These are phyloP conservation scores for Schizophyllum amplum DNA, from an alignment of 1,284 basidiomycete species.

Conservation along the genomic window DNA sequence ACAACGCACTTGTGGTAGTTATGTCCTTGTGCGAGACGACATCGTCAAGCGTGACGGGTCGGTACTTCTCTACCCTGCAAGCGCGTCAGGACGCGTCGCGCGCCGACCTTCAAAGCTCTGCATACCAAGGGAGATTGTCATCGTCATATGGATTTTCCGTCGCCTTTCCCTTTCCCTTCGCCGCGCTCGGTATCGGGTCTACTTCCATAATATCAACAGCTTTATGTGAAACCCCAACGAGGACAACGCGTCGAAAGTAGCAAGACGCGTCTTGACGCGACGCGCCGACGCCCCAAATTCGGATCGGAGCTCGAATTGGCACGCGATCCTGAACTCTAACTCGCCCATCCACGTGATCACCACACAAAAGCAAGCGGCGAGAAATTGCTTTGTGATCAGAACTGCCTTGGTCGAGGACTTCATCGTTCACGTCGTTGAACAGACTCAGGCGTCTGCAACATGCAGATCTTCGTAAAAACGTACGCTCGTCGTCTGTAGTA, in stretches of 20 bases:
- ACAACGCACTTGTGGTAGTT: slow-evolving; percentile 73
- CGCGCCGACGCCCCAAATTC: slow-evolving; percentile 2
- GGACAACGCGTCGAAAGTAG: slow-evolving; percentile 5
- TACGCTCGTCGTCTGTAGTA: slow-evolving; percentile 25
- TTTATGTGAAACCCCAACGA: background rate
- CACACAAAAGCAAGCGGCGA: slow-evolving; percentile 22
- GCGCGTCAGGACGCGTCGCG: slow-evolving; percentile 4
- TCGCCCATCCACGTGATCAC: slow-evolving; percentile 12
- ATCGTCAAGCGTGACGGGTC: slow-evolving; percentile 82
- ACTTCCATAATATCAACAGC: slow-evolving; percentile 44
- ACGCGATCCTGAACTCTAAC: background rate
- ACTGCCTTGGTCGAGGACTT: slow-evolving; percentile 80
- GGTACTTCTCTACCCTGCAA: slow-evolving; percentile 90
- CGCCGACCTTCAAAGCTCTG: slow-evolving; percentile 6
- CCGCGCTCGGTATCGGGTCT: slow-evolving; percentile 27
- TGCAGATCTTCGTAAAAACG: slow-evolving; percentile 98
- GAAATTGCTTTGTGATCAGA: background rate
- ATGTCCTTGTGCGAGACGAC: slow-evolving; percentile 95
- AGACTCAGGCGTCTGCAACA: slow-evolving; percentile 66
- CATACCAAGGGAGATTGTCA: slow-evolving; percentile 71
- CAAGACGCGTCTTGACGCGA: slow-evolving; percentile 11
- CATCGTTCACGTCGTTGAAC: slow-evolving; percentile 78
- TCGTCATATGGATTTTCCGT: slow-evolving; percentile 32
- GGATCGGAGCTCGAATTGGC: background rate
- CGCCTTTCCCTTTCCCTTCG: slow-evolving; percentile 61